Conservation (phyloP, 164 flowering plant genomes). For the Santalum album region DNA sequence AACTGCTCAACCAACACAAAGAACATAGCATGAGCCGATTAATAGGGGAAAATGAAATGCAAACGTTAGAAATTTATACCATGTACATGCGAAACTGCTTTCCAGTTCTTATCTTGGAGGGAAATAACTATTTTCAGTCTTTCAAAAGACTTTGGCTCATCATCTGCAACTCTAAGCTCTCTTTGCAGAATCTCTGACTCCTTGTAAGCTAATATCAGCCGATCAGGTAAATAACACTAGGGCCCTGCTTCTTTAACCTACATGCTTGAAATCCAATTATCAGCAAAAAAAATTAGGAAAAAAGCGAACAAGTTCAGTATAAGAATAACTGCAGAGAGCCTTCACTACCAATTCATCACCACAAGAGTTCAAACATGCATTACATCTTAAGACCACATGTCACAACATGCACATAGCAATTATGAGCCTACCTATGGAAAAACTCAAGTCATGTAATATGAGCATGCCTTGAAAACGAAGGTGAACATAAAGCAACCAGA, state of each 20-base stretch:
- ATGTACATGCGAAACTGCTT: constrained; percentile 59
- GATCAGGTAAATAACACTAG: constrained; percentile 53
- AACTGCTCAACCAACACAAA: no score
- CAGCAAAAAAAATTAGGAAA: no score
- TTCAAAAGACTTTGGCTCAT: constrained; percentile 28
- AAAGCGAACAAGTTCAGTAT: no score
- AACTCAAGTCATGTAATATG: no score
- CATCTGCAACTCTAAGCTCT: constrained; percentile 19
- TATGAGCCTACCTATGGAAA: no score
- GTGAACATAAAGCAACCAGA: no score
- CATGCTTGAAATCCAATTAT: not conserved
- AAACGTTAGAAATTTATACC: constrained; percentile 32
- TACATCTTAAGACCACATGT: not conserved
- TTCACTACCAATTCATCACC: no score
- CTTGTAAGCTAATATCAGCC: constrained; percentile 37
- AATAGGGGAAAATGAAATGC: not conserved
- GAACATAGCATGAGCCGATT: no score
- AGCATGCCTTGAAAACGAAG: no score
- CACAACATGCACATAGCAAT: no score
- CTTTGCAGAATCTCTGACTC: constrained; percentile 47
- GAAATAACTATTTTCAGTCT: constrained; percentile 65
- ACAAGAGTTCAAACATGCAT: not conserved
- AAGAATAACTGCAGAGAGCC: no score
- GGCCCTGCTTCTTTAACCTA: constrained; percentile 76
- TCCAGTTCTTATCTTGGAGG: constrained; percentile 57